phyloP scores from a whole-genome alignment of 192 early-diverging fungal genomes.

The Neocallimastix lanati region DNA sequence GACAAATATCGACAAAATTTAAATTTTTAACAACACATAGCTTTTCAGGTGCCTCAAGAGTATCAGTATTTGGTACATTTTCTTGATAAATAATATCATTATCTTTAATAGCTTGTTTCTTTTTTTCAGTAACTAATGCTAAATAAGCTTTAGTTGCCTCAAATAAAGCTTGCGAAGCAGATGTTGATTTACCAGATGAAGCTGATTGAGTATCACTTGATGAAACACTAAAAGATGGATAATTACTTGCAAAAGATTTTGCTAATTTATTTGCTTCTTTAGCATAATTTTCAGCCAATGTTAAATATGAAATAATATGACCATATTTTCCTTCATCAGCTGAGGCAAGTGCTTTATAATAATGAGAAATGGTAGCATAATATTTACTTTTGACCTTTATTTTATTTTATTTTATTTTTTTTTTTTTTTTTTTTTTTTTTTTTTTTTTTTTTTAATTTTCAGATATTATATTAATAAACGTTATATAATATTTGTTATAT shows the following conservation, averaged over 20 bases:
- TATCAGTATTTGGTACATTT: constrained; percentile 54
- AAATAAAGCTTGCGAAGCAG: constrained; percentile 41
- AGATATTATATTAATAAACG: too few species aligned
- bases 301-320: constrained; percentile 57
- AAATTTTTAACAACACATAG: constrained; percentile 58
- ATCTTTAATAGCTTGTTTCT: constrained; percentile 50
- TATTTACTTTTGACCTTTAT: constrained; percentile 71
- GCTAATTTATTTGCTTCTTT: constrained; percentile 74
- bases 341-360: constrained; percentile 57
- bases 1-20: constrained; percentile 55
- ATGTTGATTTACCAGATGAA: constrained; percentile 19
- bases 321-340: constrained; percentile 70
- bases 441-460: too few species aligned
- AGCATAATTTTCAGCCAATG: constrained; percentile 55
- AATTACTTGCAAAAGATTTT: constrained; percentile 37
- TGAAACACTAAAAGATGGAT: constrained; percentile 32
- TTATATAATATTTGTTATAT: too few species aligned
- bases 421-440: too few species aligned
- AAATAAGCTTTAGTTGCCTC: constrained; percentile 52
- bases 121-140: constrained; percentile 50
- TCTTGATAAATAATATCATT: constrained; percentile 96
- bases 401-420: too few species aligned
- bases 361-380: constrained; percentile 71
- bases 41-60: constrained; percentile 28
- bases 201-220: constrained; percentile 6